These are phyloP conservation scores for Quercus berberidifolia DNA, from an alignment of 306 rosid genomes.

Conservation along the genomic window DNA sequence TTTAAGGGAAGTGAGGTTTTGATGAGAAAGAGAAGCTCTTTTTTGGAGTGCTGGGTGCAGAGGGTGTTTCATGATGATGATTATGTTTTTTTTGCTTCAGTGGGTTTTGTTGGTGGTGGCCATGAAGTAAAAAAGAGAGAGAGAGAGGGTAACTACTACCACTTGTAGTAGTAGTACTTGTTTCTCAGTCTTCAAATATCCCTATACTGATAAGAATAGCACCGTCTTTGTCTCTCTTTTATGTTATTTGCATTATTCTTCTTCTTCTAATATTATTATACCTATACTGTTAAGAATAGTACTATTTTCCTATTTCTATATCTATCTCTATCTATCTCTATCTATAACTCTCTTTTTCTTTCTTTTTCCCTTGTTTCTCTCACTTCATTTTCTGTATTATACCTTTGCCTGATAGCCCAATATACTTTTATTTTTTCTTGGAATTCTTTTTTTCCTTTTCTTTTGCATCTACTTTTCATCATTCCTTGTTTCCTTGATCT, in stretches of 20 bases:
- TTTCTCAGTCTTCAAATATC: too few relatives aligned
- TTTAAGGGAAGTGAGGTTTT: slow-evolving; percentile 73
- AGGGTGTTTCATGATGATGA: slow-evolving; percentile 83
- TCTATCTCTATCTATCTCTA: slow-evolving; percentile 1
- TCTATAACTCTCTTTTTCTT: slow-evolving; percentile 1
- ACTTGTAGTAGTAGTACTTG: too few relatives aligned
- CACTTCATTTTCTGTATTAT: slow-evolving; percentile 29
- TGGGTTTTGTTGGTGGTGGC: slow-evolving; percentile 85
- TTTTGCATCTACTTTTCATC: slow-evolving; percentile 89
- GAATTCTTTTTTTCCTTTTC: slow-evolving; percentile 57
- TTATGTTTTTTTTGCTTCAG: slow-evolving; percentile 40
- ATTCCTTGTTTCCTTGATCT: slow-evolving; percentile 89
- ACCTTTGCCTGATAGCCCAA: slow-evolving; percentile 74
- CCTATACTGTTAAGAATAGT: too few relatives aligned
- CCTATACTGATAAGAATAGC: too few relatives aligned
- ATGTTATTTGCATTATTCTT: slow-evolving; percentile 13
- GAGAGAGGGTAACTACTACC: slow-evolving; percentile 9
- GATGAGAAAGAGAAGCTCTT: slow-evolving; percentile 62
- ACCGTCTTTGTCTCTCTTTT: slow-evolving; percentile 8
- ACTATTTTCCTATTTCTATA: neutral
- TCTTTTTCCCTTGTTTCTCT: slow-evolving; percentile 14
- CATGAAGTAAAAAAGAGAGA: slow-evolving; percentile 28
- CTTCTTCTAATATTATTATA: neutral
- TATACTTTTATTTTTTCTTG: slow-evolving; percentile 65
- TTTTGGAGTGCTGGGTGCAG: slow-evolving; percentile 88